Evolutionary conservation across 306 rosid species (phyloP).

Genomic region (Fragaria nilgerrensis): DNA sequence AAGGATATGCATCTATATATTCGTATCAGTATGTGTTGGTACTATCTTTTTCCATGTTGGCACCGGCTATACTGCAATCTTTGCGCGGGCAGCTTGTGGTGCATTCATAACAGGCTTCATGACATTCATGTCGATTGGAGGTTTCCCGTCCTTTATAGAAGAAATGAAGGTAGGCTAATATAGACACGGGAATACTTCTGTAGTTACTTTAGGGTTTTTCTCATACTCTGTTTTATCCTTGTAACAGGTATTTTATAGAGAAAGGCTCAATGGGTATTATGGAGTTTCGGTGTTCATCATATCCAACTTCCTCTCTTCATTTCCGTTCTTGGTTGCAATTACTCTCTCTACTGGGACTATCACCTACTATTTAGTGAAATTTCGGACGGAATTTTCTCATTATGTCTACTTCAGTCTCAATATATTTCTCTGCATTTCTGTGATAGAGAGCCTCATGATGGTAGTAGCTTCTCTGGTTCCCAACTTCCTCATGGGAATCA

Average conservation of each 20-base stretch:
- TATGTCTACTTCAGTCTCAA: conserved; percentile 65
- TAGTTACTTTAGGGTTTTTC: conserved; percentile 4
- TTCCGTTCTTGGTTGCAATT: conserved; percentile 83
- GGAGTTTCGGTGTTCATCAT: conserved; percentile 83
- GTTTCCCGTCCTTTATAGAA: conserved; percentile 90
- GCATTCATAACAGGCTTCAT: conserved; percentile 93
- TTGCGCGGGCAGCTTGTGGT: conserved; percentile 94
- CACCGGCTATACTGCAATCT: conserved; percentile 74
- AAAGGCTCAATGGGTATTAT: conserved; percentile 84
- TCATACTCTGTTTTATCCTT: conserved; percentile 13
- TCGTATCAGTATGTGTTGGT: conserved; percentile 87
- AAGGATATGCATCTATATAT: conserved; percentile 78
- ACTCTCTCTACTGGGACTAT: conserved; percentile 62
- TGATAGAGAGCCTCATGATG: conserved; percentile 98
- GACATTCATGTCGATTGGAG: conserved; percentile 99
- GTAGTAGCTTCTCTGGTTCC: conserved; percentile 96
- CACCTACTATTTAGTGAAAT: conserved; percentile 79
- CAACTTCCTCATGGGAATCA: conserved; percentile 93
- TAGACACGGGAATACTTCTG: background rate
- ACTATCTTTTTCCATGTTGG: conserved; percentile 85
- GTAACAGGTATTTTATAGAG: conserved; percentile 77
- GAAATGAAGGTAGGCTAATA: conserved; percentile 78
- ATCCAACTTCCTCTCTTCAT: conserved; percentile 82
- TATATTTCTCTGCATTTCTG: conserved; percentile 67
- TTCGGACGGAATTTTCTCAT: conserved; percentile 61